Percentiles rank a stretch among this genome's conserved stretches.
phyloP scores from a whole-genome alignment of 2,329 filamentous ascomycete genomes.

The Colletotrichum abscissum region DNA sequence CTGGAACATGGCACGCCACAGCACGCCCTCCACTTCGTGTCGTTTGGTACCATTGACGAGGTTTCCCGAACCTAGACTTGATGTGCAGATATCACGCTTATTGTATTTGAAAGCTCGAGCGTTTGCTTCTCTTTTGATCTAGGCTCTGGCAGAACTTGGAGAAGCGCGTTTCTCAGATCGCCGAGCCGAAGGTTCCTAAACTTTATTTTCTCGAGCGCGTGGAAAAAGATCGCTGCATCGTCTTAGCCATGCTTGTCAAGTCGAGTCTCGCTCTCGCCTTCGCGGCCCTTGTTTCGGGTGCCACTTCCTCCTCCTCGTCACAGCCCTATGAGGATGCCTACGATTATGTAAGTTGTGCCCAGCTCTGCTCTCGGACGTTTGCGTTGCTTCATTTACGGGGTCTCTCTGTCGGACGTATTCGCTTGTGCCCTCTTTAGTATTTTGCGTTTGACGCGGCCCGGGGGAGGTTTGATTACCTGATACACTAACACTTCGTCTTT shows the following conservation, averaged over 20 bases:
- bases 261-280: constrained; percentile 22
- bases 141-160: neutral
- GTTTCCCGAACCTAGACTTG: neutral
- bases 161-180: neutral
- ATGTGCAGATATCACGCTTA: constrained; percentile 24
- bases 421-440: neutral
- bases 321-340: constrained; percentile 17
- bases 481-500: constrained; percentile 1
- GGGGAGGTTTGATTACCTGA: neutral
- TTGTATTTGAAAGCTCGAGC: neutral
- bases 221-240: constrained; percentile 4
- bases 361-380: neutral
- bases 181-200: neutral
- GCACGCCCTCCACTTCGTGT: neutral
- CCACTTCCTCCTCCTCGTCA: constrained; percentile 1
- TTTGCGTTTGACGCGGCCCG: neutral
- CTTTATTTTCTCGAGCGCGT: constrained; percentile 1
- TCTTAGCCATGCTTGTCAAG: constrained; percentile 33
- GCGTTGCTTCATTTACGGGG: constrained; percentile 7
- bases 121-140: neutral
- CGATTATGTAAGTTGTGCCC: constrained; percentile 34
- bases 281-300: constrained; percentile 17
- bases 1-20: neutral
- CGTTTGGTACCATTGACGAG: neutral
- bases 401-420: neutral